Evolutionary conservation across 768 basidiomycete genomes (phyloP).

Genomic region (Tulasnella sp.): DNA sequence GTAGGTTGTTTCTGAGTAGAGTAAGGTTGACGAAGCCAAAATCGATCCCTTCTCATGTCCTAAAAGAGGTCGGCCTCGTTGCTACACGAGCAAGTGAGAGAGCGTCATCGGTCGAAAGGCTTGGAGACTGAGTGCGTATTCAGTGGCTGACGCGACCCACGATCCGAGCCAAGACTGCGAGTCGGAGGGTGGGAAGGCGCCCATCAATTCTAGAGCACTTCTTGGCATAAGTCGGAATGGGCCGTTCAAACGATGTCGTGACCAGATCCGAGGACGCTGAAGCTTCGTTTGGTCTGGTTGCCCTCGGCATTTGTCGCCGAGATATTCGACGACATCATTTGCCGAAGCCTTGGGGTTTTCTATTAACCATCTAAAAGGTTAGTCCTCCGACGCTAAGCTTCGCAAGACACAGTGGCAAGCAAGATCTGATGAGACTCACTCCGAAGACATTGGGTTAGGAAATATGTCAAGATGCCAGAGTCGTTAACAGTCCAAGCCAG

Average conservation of each 20-base stretch:
- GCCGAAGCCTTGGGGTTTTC: background rate
- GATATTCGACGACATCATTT: background rate
- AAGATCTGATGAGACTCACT: background rate
- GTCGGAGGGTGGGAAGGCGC: background rate
- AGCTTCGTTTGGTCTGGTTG: background rate
- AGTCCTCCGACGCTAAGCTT: background rate
- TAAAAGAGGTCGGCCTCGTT: no score
- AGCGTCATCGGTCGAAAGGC: no score
- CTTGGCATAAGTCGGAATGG: background rate
- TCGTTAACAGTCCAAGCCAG: background rate
- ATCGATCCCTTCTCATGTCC: no score
- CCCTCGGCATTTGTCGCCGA: background rate
- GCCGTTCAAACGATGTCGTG: background rate
- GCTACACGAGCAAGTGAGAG: no score
- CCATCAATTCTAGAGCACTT: background rate
- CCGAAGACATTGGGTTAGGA: background rate
- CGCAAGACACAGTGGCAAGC: background rate
- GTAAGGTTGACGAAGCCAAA: no score
- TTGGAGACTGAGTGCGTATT: background rate
- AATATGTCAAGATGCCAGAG: background rate
- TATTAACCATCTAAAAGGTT: background rate
- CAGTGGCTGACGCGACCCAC: background rate
- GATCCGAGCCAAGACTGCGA: background rate
- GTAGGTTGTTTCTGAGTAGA: no score
- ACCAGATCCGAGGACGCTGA: conserved; percentile 1